A percentile compares a stretch with the other conserved stretches of the same genome.
Evolutionary conservation across 31 red algal species (phyloP).

Genomic region (Endocladia muricata): DNA sequence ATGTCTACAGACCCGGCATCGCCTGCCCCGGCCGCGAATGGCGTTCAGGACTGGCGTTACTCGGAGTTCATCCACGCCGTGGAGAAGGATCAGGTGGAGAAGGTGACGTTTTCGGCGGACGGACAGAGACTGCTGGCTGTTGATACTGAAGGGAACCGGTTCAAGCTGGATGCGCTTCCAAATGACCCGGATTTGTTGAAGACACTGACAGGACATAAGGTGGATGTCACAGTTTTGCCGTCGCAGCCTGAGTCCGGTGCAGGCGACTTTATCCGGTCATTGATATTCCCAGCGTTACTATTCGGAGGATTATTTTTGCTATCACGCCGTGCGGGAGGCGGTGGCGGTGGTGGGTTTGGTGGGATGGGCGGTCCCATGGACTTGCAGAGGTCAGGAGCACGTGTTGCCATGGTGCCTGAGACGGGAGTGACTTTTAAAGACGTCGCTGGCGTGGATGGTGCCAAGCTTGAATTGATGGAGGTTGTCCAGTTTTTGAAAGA

Average conservation of each 20-base stretch:
- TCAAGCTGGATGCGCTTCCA: slow-evolving; percentile 93
- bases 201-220: slow-evolving; percentile 88
- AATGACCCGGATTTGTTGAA: slow-evolving; percentile 92
- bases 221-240: slow-evolving; percentile 96
- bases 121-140: slow-evolving; percentile 85
- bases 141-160: slow-evolving; percentile 95
- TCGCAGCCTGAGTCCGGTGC: slow-evolving; percentile 78
- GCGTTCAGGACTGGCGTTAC: slow-evolving; percentile 82
- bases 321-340: slow-evolving; percentile 81
- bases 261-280: slow-evolving; percentile 85
- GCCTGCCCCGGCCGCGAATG: slow-evolving; percentile 40
- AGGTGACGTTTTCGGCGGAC: slow-evolving; percentile 97
- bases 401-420: slow-evolving; percentile 93
- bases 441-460: slow-evolving; percentile 93
- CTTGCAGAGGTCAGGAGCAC: slow-evolving; percentile 78
- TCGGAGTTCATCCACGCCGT: slow-evolving; percentile 86
- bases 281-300: slow-evolving; percentile 93
- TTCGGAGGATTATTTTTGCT: slow-evolving; percentile 96
- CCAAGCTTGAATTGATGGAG: slow-evolving; percentile 95
- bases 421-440: slow-evolving; percentile 96
- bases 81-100: slow-evolving; percentile 87
- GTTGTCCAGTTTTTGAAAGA: slow-evolving; percentile 98
- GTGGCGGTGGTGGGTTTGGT: slow-evolving; percentile 67
- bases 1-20: slow-evolving; percentile 12
- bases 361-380: slow-evolving; percentile 87